A percentile compares a stretch with the other conserved stretches of the same genome.
phyloP scores from a whole-genome alignment of 75 land plant genomes.

The Gnetum montanum region DNA sequence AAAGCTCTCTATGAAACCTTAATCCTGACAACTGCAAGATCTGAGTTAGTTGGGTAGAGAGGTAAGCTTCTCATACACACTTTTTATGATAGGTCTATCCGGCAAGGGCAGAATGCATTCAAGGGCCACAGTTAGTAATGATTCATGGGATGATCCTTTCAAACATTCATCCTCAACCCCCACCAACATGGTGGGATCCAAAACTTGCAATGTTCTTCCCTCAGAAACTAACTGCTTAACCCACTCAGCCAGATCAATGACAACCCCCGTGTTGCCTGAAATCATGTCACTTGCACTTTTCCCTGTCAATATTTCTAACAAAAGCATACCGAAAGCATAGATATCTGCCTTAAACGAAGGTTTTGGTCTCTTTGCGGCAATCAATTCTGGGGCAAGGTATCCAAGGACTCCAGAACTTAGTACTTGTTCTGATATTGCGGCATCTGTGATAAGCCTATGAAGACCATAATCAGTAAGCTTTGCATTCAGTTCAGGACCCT shows the following conservation, averaged over 20 bases:
- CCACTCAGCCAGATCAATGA: slow-evolving; percentile 92
- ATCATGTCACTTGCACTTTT: slow-evolving; percentile 82
- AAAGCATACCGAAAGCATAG: slow-evolving; percentile 83
- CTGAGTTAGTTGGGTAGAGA: slow-evolving; percentile 27
- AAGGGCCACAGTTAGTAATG: slow-evolving; percentile 64
- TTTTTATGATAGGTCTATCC: slow-evolving; percentile 67
- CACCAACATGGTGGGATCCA: no score
- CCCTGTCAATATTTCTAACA: slow-evolving; percentile 85
- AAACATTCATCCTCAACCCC: no score
- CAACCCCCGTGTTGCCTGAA: slow-evolving; percentile 70
- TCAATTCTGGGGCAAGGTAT: slow-evolving; percentile 88
- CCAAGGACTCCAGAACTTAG: slow-evolving; percentile 82
- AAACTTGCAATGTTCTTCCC: slow-evolving; percentile 44
- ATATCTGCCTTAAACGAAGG: slow-evolving; percentile 85
- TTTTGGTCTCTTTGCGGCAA: slow-evolving; percentile 68
- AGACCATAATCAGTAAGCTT: slow-evolving; percentile 87
- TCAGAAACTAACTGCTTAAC: slow-evolving; percentile 63
- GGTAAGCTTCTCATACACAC: slow-evolving; percentile 71
- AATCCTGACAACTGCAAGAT: background rate
- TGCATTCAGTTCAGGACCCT: slow-evolving; percentile 63
- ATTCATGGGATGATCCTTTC: no score
- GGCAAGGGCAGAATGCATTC: slow-evolving; percentile 59
- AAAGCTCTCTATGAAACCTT: no score
- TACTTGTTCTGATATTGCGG: slow-evolving; percentile 84
- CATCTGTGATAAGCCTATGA: slow-evolving; percentile 88